Conservation (phyloP, 2,329 filamentous ascomycete species). For the Cladosporium phlei region DNA sequence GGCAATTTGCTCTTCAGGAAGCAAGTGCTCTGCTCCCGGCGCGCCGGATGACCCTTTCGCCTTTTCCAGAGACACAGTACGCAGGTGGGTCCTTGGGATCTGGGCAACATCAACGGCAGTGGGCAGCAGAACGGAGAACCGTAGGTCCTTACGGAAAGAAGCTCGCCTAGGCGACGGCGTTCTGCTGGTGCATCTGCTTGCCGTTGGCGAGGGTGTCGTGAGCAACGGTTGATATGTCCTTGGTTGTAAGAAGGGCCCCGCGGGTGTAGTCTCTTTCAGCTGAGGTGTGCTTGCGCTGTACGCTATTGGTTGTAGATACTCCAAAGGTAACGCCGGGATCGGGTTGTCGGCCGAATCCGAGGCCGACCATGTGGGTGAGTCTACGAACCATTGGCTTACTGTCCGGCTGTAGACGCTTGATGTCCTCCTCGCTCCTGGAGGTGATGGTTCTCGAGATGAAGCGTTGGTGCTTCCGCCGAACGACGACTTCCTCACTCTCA, state of each 20-base stretch:
- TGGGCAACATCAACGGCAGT: slow-evolving; percentile 11
- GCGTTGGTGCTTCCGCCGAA: not conserved
- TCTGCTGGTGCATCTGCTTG: slow-evolving; percentile 16
- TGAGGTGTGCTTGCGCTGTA: slow-evolving; percentile 29
- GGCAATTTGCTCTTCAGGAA: slow-evolving; percentile 31
- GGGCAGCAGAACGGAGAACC: slow-evolving; percentile 18
- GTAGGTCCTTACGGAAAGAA: not conserved
- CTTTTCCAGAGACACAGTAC: slow-evolving; percentile 26
- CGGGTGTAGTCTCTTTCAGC: slow-evolving; percentile 15
- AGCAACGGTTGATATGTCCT: slow-evolving; percentile 27
- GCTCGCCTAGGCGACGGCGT: slow-evolving; percentile 16
- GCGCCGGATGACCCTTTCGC: slow-evolving; percentile 24
- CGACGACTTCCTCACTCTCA: slow-evolving; percentile 7
- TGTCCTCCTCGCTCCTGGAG: slow-evolving; percentile 18
- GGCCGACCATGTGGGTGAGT: slow-evolving; percentile 6
- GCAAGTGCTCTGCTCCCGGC: slow-evolving; percentile 24
- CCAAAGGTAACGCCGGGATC: slow-evolving; percentile 8
- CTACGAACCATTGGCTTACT: slow-evolving; percentile 23
- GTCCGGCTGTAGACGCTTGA: slow-evolving; percentile 34
- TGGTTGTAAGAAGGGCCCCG: slow-evolving; percentile 19
- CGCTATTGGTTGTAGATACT: slow-evolving; percentile 24
- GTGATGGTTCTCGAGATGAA: slow-evolving; percentile 7
- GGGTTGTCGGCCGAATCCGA: slow-evolving; percentile 23
- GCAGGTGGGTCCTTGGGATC: slow-evolving; percentile 16
- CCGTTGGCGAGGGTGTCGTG: slow-evolving; percentile 22